Conservation (phyloP, 805 yeast genomes). For the Candida cerambycidarum region DNA sequence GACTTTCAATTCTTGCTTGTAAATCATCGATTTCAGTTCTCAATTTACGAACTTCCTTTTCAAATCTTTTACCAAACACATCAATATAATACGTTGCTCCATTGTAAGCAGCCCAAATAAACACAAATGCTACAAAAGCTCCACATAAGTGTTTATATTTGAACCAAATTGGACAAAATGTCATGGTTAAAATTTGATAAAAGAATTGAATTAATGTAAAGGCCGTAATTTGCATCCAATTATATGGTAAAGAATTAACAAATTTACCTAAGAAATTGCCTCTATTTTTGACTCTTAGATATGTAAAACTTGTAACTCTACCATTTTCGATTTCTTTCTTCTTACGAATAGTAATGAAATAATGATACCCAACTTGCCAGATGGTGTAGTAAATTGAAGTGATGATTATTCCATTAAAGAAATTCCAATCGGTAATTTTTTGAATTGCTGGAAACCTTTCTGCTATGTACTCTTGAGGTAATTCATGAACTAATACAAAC, state of each 20-base stretch:
- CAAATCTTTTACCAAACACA: slow-evolving; percentile 85
- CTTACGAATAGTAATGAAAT: slow-evolving; percentile 80
- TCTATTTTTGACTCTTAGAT: slow-evolving; percentile 70
- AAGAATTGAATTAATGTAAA: slow-evolving; percentile 84
- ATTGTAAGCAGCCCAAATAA: slow-evolving; percentile 77
- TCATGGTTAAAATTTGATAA: slow-evolving; percentile 85
- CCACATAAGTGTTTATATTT: slow-evolving; percentile 65
- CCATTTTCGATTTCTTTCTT: slow-evolving; percentile 84
- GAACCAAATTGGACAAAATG: slow-evolving; percentile 87
- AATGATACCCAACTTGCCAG: slow-evolving; percentile 91
- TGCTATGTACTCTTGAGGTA: slow-evolving; percentile 52
- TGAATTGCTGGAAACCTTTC: slow-evolving; percentile 81
- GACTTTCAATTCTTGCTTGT: slow-evolving; percentile 37
- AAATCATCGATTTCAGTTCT: slow-evolving; percentile 68
- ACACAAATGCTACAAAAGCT: slow-evolving; percentile 67
- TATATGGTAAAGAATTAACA: slow-evolving; percentile 80
- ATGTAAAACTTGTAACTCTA: slow-evolving; percentile 82
- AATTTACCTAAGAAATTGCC: slow-evolving; percentile 65
- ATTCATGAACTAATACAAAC: slow-evolving; percentile 81
- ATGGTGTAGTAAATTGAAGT: slow-evolving; percentile 79
- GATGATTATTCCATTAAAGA: slow-evolving; percentile 66
- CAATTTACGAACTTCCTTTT: slow-evolving; percentile 75
- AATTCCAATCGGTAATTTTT: slow-evolving; percentile 62
- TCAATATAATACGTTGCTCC: slow-evolving; percentile 96
- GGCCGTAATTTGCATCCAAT: slow-evolving; percentile 79